phyloP scores from a whole-genome alignment of 2,329 filamentous ascomycete species.

The Alternaria tenuissima region DNA sequence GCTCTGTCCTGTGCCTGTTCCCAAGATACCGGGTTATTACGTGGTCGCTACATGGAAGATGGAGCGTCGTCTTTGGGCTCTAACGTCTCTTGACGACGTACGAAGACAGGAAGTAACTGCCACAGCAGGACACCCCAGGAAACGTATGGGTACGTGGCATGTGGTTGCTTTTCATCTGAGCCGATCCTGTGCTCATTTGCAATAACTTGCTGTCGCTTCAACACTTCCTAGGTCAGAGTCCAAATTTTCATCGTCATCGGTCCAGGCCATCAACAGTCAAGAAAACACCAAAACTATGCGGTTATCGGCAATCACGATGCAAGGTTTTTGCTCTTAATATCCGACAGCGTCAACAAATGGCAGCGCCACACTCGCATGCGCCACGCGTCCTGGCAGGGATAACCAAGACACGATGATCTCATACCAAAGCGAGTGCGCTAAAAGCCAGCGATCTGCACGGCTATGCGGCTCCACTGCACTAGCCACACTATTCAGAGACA shows the following conservation, averaged over 20 bases:
- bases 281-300: neutral
- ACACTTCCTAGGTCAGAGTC: neutral
- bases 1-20: neutral
- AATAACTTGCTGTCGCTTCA: slow-evolving; percentile 1
- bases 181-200: neutral
- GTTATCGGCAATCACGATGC: slow-evolving; percentile 5
- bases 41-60: slow-evolving; percentile 6
- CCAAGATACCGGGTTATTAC: slow-evolving; percentile 13
- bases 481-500: slow-evolving; percentile 10
- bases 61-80: neutral
- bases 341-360: neutral
- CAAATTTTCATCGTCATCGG: neutral
- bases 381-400: slow-evolving; percentile 8
- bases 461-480: slow-evolving; percentile 13
- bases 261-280: neutral
- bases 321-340: neutral
- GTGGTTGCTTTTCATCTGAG: neutral
- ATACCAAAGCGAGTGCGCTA: slow-evolving; percentile 9
- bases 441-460: slow-evolving; percentile 10
- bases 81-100: neutral
- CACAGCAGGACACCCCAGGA: neutral
- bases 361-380: slow-evolving; percentile 10
- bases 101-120: neutral
- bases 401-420: slow-evolving; percentile 3
- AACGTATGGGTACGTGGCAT: neutral